Base-by-base conservation (phyloP, 129 eudicot genomes). In the Flaveria bidentis region DNA sequence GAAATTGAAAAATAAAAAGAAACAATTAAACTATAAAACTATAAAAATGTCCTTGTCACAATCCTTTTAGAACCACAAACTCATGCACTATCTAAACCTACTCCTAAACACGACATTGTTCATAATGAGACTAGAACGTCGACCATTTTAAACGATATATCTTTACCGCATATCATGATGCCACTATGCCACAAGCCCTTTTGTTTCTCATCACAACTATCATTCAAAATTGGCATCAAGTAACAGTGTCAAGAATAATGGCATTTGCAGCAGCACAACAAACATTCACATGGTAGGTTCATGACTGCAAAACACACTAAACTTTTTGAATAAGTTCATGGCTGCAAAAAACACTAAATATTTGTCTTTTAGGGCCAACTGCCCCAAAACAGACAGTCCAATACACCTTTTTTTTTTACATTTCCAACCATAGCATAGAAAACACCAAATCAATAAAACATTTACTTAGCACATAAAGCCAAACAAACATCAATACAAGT, bases 371-470 rank as follows among this genome's bases (percentile, higher is more conserved):
- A 70, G 71, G 82, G 71, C 51, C 65, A 66, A 50, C 73, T 66
- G 56, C 73, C n/a, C 51, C 74, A 47, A 68, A 75, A 72, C 71
- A 77, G 63, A 26, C 66, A 66, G 14, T 71, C 79, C 82, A 71
- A 76, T 62, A 26, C 63, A 53, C 66, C 68, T 52, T 73, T 78
- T 49, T 53, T 60, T 53, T 60, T 63, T 63, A 20, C 65, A 75
- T 73, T 23, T 46, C 50, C 39, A 77, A 65, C 76, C 42, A 78
- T 67, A 33, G 65, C 82, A 76, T 30, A 65, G 42, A 82, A 65
- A 72, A 82, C 65, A 57, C 75, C 85, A 82, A 82, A 72, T 52
- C 50, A 26, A 56, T 45, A 45, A 82, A 62, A 47, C 76, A 78
- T 78, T 63, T 28, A 63, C 46, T 63, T 63, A 70, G 46, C 76